A percentile compares a stretch with the other conserved stretches of the same genome.
Conservation (phyloP, 257 asterid genomes). For the Parsonsia alboflavescens region DNA sequence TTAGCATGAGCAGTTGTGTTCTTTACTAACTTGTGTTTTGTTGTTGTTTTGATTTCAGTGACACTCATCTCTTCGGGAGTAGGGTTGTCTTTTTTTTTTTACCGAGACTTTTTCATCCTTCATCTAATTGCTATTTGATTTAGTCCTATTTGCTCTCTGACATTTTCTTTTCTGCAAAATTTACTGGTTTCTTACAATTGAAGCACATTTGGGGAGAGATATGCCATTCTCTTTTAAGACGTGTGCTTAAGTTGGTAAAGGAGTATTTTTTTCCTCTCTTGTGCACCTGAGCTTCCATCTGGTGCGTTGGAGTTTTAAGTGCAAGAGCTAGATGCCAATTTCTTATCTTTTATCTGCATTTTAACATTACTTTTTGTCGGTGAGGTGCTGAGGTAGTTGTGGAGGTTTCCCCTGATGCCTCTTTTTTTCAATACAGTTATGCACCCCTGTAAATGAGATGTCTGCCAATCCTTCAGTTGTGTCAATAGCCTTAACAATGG, state of each 20-base stretch:
- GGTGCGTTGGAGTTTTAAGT: conserved; percentile 10
- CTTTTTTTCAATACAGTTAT: conserved; percentile 19
- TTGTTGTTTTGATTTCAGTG: conserved; percentile 21
- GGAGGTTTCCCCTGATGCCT: conserved; percentile 22
- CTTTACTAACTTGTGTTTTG: conserved; percentile 20
- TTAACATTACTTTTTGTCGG: neutral
- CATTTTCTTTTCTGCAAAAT: conserved; percentile 3
- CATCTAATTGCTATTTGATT: neutral
- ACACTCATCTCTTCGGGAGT: conserved; percentile 17
- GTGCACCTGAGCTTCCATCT: conserved; percentile 12
- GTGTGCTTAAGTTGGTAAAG: conserved; percentile 4
- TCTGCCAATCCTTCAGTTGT: conserved; percentile 13
- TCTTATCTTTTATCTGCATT: neutral
- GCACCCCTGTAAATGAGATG: conserved; percentile 8
- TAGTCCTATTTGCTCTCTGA: neutral
- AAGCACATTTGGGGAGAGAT: conserved; percentile 10
- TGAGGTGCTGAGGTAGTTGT: conserved; percentile 11
- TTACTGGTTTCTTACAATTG: conserved; percentile 8
- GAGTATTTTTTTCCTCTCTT: neutral
- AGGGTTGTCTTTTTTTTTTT: conserved; percentile 6
- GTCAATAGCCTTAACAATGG: conserved; percentile 9
- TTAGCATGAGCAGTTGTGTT: conserved; percentile 31
- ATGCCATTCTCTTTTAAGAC: conserved; percentile 6
- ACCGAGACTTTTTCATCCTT: neutral
- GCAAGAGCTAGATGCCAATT: neutral